Evolutionary conservation across 2,329 filamentous ascomycete species (phyloP).

Genomic region (Stenocarpella maydis): DNA sequence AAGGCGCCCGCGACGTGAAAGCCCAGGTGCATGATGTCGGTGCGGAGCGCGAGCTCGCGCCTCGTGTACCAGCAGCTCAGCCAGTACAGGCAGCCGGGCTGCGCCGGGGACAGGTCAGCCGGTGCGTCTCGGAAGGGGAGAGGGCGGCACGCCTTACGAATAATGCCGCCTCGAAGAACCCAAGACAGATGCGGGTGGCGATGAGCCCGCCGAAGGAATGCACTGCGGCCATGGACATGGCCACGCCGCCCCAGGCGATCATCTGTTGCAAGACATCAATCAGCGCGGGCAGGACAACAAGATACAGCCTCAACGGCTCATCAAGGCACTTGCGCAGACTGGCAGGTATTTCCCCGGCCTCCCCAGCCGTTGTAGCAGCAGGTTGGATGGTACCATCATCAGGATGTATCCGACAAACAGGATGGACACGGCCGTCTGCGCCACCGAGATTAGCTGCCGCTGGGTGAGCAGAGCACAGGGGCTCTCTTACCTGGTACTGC

Average conservation of each 20-base stretch:
- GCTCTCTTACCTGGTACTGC: no score
- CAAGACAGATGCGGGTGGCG: slow-evolving; percentile 52
- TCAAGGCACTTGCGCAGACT: no score
- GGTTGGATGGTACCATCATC: slow-evolving; percentile 61
- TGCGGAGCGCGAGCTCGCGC: slow-evolving; percentile 68
- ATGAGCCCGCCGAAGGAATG: slow-evolving; percentile 48
- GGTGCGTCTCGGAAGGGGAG: no score
- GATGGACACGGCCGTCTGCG: slow-evolving; percentile 58
- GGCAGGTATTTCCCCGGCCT: slow-evolving; percentile 56
- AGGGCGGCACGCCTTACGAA: no score
- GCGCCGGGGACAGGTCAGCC: no score
- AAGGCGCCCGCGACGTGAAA: slow-evolving; percentile 74
- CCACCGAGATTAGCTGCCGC: no score
- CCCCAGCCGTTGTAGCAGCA: slow-evolving; percentile 61
- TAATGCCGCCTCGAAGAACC: slow-evolving; percentile 52
- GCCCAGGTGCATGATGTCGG: slow-evolving; percentile 65
- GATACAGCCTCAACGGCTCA: no score
- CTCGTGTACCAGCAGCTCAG: slow-evolving; percentile 70
- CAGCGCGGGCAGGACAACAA: no score
- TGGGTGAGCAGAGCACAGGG: no score
- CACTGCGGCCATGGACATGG: slow-evolving; percentile 49
- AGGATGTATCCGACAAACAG: slow-evolving; percentile 61
- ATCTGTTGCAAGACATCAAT: no score
- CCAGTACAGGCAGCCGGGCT: slow-evolving; percentile 58
- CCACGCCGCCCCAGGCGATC: slow-evolving; percentile 59